Evolutionary conservation across 177 flowering plant genomes (phyloP).

Genomic region (Tripterygium wilfordii): DNA sequence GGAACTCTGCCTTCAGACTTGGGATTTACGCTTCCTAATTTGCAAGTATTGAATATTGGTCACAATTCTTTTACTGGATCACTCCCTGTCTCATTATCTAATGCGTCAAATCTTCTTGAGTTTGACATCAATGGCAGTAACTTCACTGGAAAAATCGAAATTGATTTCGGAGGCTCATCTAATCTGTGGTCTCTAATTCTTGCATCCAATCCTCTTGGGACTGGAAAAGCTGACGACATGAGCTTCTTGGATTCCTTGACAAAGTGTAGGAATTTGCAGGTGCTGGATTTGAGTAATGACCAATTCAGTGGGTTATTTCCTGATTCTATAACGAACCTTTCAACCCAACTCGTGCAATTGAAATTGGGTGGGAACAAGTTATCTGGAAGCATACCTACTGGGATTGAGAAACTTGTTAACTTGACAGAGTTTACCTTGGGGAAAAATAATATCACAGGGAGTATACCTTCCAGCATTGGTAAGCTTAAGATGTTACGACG

Average conservation of each 20-base stretch:
- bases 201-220: background rate
- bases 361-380: background rate
- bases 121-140: background rate
- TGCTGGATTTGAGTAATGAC: background rate
- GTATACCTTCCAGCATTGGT: background rate
- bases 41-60: background rate
- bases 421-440: background rate
- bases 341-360: background rate
- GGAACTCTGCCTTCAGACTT: slow-evolving; percentile 9
- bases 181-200: background rate
- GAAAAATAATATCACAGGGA: slow-evolving; percentile 2
- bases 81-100: slow-evolving; percentile 21
- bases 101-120: slow-evolving; percentile 11
- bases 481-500: background rate
- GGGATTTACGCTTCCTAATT: slow-evolving; percentile 17
- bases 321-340: background rate
- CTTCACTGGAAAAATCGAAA: slow-evolving; percentile 9
- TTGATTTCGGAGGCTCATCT: slow-evolving; percentile 3
- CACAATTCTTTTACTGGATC: slow-evolving; percentile 12
- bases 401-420: background rate
- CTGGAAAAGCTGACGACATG: slow-evolving; percentile 2
- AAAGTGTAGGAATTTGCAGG: background rate
- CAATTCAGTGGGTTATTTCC: slow-evolving; percentile 1
- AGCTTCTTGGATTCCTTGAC: background rate
- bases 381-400: slow-evolving; percentile 2